Percentiles rank a stretch among this genome's conserved stretches.
Evolutionary conservation across 2,329 filamentous ascomycete genomes (phyloP).

Genomic region (Fusarium bactridioides): DNA sequence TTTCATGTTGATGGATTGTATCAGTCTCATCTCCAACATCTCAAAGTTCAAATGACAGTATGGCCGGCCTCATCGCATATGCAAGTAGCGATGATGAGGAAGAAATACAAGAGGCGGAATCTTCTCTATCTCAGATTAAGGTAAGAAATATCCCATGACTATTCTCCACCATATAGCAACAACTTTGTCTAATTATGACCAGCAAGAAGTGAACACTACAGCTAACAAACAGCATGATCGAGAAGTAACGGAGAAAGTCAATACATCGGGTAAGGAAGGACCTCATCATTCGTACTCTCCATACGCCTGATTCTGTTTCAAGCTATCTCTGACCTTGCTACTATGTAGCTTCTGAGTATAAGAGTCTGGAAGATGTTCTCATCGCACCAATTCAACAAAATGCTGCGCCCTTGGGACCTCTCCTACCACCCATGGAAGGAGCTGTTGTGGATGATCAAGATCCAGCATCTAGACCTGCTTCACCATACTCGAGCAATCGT

Average conservation of each 20-base stretch:
- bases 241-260: background rate
- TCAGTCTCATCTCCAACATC: conserved; percentile 2
- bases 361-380: conserved; percentile 13
- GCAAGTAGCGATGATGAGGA: conserved; percentile 62
- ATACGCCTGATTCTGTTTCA: background rate
- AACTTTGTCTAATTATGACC: conserved; percentile 3
- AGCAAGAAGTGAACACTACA: conserved; percentile 9
- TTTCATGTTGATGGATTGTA: background rate
- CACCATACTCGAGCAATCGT: conserved; percentile 73
- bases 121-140: conserved; percentile 1
- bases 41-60: conserved; percentile 13
- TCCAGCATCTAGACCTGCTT: conserved; percentile 52
- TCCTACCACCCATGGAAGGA: conserved; percentile 46
- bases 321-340: background rate
- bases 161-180: background rate
- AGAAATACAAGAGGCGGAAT: conserved; percentile 36
- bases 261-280: conserved; percentile 8
- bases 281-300: background rate
- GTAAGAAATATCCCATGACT: conserved; percentile 5
- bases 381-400: conserved; percentile 45
- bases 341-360: conserved; percentile 4
- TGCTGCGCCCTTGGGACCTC: conserved; percentile 49
- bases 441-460: conserved; percentile 32
- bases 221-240: background rate
- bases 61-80: conserved; percentile 59